phyloP scores from a whole-genome alignment of 1,139 yeast genomes.

The Sugiyamaella castrensis region DNA sequence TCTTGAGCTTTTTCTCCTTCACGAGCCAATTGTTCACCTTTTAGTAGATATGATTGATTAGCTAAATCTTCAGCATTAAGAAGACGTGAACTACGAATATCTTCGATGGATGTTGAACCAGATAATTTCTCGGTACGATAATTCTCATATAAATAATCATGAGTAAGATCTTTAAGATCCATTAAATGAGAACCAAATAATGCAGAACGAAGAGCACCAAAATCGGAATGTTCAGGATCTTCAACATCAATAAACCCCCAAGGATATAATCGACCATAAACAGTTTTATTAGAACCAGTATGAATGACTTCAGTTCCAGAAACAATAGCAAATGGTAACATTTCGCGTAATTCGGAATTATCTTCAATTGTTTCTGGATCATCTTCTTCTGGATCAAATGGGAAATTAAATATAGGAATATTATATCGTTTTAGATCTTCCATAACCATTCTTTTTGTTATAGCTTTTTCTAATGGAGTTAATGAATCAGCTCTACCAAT shows the following conservation, averaged over 20 bases:
- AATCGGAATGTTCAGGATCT: constrained; percentile 77
- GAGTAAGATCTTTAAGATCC: constrained; percentile 88
- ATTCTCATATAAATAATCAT: constrained; percentile 83
- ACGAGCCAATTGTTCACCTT: constrained; percentile 40
- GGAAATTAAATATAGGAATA: constrained; percentile 82
- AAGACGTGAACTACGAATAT: constrained; percentile 27
- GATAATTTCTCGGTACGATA: constrained; percentile 87
- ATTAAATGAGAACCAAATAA: constrained; percentile 80
- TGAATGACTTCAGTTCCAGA: constrained; percentile 65
- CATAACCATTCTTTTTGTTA: constrained; percentile 60
- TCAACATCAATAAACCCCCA: constrained; percentile 91
- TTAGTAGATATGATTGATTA: constrained; percentile 39
- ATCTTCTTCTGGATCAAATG: constrained; percentile 64
- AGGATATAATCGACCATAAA: constrained; percentile 87
- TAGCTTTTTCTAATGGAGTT: constrained; percentile 66
- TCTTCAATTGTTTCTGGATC: constrained; percentile 70
- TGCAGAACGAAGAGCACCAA: constrained; percentile 70
- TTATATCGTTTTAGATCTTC: constrained; percentile 75
- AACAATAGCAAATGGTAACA: constrained; percentile 83
- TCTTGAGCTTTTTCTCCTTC: constrained; percentile 29
- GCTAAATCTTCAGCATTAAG: constrained; percentile 42
- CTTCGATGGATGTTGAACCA: constrained; percentile 22
- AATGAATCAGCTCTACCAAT: constrained; percentile 82
- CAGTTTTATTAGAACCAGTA: constrained; percentile 66
- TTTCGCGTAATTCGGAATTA: constrained; percentile 64